Conservation (phyloP, 139 green algal species). For the Edaphochlamys debaryana region DNA sequence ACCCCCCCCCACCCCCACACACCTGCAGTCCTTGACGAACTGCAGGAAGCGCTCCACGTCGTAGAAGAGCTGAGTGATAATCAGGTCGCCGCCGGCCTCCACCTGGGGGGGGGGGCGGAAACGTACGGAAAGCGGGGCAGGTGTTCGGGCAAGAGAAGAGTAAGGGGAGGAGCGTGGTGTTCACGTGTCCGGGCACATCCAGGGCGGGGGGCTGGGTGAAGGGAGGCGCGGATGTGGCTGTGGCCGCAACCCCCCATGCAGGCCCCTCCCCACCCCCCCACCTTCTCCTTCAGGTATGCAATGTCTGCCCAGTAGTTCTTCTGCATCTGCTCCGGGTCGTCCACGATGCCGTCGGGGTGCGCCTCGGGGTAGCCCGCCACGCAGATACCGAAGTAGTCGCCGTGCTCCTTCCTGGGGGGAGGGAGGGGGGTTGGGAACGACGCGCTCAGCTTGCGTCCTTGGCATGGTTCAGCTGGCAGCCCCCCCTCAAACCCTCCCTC, state of each 20-base stretch:
- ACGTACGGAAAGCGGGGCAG: too few species aligned
- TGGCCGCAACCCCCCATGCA: too few species aligned
- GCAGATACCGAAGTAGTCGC: slow-evolving; percentile 95
- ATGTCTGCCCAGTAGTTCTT: slow-evolving; percentile 91
- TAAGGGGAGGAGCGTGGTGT: neutral
- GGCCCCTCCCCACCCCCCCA: too few species aligned
- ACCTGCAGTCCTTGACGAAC: slow-evolving; percentile 72
- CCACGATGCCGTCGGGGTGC: slow-evolving; percentile 93
- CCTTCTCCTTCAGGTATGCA: slow-evolving; percentile 96
- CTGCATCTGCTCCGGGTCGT: slow-evolving; percentile 72
- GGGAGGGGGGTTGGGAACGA: too few species aligned
- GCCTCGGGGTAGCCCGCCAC: slow-evolving; percentile 97
- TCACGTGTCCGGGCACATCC: neutral
- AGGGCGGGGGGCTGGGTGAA: too few species aligned
- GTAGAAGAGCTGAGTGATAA: slow-evolving; percentile 98
- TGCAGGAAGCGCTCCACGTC: slow-evolving; percentile 89
- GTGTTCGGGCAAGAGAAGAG: neutral
- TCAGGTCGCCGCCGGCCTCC: slow-evolving; percentile 92
- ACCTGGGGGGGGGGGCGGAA: slow-evolving; percentile 57
- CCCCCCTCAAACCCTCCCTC: too few species aligned
- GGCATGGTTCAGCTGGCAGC: too few species aligned
- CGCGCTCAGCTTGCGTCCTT: too few species aligned
- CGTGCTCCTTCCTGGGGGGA: slow-evolving; percentile 70
- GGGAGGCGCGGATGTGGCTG: too few species aligned
- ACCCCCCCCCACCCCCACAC: too few species aligned